Evolutionary conservation across 495 filamentous ascomycete genomes (phyloP).

Genomic region (Aspergillus homomorphus): DNA sequence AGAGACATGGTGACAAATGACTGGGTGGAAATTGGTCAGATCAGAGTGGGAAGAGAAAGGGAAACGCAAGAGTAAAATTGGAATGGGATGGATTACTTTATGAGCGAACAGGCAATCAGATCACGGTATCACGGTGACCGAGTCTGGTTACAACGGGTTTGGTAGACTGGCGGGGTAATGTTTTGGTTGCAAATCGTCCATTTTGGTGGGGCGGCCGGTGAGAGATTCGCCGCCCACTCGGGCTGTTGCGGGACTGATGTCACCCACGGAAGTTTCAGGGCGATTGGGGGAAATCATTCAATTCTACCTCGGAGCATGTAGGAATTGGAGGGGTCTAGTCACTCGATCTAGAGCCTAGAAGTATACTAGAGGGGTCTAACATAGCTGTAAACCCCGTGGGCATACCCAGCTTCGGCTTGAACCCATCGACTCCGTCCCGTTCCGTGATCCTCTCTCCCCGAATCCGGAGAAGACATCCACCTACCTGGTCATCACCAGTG

Average conservation of each 20-base stretch:
- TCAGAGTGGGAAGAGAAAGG: constrained; percentile 5
- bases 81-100: background rate
- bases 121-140: constrained; percentile 20
- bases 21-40: constrained; percentile 4
- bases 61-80: constrained; percentile 7
- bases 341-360: background rate
- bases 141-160: constrained; percentile 7
- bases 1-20: constrained; percentile 75
- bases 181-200: constrained; percentile 19
- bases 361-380: background rate
- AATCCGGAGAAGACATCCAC: background rate
- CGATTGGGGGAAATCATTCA: constrained; percentile 13
- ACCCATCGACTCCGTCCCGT: background rate
- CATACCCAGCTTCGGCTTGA: background rate
- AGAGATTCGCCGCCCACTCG: constrained; percentile 27
- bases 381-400: background rate
- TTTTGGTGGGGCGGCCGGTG: constrained; percentile 40
- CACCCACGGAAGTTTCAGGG: constrained; percentile 42
- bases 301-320: constrained; percentile 31
- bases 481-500: background rate
- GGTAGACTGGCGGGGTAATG: constrained; percentile 25
- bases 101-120: background rate
- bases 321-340: background rate
- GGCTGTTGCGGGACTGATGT: constrained; percentile 52
- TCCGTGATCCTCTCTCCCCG: background rate